A percentile compares a stretch with the other conserved stretches of the same genome.
Evolutionary conservation across 495 filamentous ascomycete genomes (phyloP).

Genomic region (Penicillium ucsense): DNA sequence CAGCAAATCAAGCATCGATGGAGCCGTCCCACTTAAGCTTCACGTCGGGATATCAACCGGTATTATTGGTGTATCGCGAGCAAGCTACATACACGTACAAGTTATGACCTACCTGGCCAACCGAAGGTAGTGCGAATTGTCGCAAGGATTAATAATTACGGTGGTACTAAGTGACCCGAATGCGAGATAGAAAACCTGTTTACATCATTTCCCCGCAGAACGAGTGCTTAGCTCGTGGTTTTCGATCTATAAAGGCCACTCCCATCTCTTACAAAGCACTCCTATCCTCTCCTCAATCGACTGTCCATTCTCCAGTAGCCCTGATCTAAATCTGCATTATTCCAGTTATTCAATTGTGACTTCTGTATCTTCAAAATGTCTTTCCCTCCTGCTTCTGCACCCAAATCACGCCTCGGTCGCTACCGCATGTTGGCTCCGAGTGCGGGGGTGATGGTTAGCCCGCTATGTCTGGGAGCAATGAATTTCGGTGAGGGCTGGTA

Average conservation of each 20-base stretch:
- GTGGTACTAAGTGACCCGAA: not conserved
- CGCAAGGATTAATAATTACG: conserved; percentile 2
- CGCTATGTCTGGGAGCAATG: conserved; percentile 54
- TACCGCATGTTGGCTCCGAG: conserved; percentile 51
- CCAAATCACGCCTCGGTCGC: conserved; percentile 35
- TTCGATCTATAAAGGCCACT: no score
- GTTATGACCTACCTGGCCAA: no score
- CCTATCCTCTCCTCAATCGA: no score
- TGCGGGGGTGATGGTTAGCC: conserved; percentile 48
- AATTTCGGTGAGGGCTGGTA: conserved; percentile 50
- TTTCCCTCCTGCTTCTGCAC: not conserved
- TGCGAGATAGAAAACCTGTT: not conserved
- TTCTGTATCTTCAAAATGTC: not conserved
- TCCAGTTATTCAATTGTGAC: not conserved
- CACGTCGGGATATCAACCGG: no score
- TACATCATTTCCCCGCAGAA: conserved; percentile 3
- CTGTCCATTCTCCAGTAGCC: no score
- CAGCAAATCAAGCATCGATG: no score
- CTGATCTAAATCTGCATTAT: not conserved
- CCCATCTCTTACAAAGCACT: no score
- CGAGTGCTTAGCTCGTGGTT: no score
- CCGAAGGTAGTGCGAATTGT: not conserved
- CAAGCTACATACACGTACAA: no score
- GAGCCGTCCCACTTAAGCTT: no score
- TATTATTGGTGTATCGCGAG: no score